Evolutionary conservation across 2,329 filamentous ascomycete genomes (phyloP).

Genomic region (Pyricularia pennisetigena): DNA sequence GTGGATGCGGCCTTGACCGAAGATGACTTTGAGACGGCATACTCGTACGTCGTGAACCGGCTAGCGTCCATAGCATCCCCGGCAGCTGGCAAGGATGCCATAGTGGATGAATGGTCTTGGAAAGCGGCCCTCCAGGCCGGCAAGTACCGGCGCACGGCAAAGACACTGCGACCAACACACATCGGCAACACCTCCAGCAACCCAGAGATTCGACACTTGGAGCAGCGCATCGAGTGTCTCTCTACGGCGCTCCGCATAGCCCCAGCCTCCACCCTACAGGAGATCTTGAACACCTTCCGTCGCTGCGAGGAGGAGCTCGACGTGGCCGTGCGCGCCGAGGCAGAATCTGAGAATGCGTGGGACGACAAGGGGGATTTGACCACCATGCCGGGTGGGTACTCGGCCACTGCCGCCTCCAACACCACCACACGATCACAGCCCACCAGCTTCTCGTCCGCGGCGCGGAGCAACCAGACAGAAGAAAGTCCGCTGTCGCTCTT

Average conservation of each 20-base stretch:
- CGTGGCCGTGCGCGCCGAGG: slow-evolving; percentile 54
- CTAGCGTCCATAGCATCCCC: slow-evolving; percentile 24
- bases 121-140: slow-evolving; percentile 70
- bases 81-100: slow-evolving; percentile 6
- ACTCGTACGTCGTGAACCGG: slow-evolving; percentile 70
- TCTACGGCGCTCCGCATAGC: slow-evolving; percentile 67
- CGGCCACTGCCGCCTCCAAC: slow-evolving; percentile 5
- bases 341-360: slow-evolving; percentile 59
- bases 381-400: slow-evolving; percentile 32
- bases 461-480: slow-evolving; percentile 24
- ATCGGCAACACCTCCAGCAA: slow-evolving; percentile 50
- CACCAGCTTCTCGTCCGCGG: slow-evolving; percentile 16
- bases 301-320: slow-evolving; percentile 72
- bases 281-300: slow-evolving; percentile 66
- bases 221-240: slow-evolving; percentile 74
- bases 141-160: slow-evolving; percentile 51
- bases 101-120: slow-evolving; percentile 61
- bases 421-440: slow-evolving; percentile 14
- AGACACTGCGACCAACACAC: slow-evolving; percentile 34
- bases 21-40: slow-evolving; percentile 78
- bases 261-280: slow-evolving; percentile 58
- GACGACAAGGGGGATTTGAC: slow-evolving; percentile 54
- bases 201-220: slow-evolving; percentile 58
- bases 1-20: slow-evolving; percentile 67
- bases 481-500: slow-evolving; percentile 57